These are phyloP conservation scores for Russula abietina DNA, from an alignment of 768 basidiomycete genomes.

Conservation along the genomic window DNA sequence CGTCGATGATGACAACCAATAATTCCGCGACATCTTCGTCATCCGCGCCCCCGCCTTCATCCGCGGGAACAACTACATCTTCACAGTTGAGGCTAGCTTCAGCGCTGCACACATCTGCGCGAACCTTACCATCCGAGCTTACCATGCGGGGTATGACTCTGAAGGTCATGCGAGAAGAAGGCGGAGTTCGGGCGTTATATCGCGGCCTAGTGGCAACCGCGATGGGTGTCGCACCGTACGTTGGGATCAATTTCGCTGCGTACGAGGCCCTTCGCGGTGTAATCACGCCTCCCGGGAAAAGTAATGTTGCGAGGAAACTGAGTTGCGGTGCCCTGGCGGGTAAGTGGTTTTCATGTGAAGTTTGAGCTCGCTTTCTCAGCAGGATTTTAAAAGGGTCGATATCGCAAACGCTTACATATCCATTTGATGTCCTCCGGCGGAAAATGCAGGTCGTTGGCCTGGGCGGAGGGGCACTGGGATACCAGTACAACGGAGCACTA, in stretches of 20 bases:
- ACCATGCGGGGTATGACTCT: constrained; percentile 85
- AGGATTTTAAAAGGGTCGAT: constrained; percentile 56
- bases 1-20: constrained; percentile 47
- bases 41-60: constrained; percentile 25
- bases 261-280: constrained; percentile 78
- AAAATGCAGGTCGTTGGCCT: constrained; percentile 95
- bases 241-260: constrained; percentile 87
- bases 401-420: constrained; percentile 92
- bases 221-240: constrained; percentile 84
- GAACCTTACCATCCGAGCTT: constrained; percentile 43
- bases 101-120: constrained; percentile 52
- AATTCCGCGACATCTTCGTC: constrained; percentile 20
- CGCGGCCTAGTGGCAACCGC: constrained; percentile 81
- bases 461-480: constrained; percentile 43
- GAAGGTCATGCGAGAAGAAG: constrained; percentile 89
- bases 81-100: constrained; percentile 40
- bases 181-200: constrained; percentile 81
- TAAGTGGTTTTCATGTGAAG: constrained; percentile 29
- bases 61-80: constrained; percentile 29
- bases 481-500: constrained; percentile 74
- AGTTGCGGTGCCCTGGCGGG: constrained; percentile 84
- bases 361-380: not conserved
- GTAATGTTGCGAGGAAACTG: constrained; percentile 60
- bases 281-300: constrained; percentile 79
- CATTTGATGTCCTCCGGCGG: constrained; percentile 88